Conservation (phyloP, 2,329 filamentous ascomycete genomes). For the Emergomyces pasteurianus region DNA sequence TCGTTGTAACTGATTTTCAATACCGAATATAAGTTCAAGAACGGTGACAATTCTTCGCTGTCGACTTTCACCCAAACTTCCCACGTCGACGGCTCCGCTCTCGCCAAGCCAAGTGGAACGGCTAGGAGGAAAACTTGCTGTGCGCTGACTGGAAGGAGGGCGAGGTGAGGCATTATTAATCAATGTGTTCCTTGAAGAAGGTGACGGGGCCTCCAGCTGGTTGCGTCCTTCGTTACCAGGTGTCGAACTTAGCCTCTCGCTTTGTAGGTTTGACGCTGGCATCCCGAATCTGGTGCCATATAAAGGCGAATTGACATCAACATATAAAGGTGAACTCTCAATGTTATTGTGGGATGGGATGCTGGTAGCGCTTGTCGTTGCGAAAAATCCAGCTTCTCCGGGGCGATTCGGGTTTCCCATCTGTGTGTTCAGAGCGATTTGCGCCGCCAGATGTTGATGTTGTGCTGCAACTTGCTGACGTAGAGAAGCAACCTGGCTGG, state of each 20-base stretch:
- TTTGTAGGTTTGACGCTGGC: not conserved
- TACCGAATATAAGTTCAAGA: constrained; percentile 14
- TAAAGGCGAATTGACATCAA: not conserved
- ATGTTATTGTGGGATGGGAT: not conserved
- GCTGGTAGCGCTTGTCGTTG: not conserved
- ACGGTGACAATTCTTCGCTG: constrained; percentile 13
- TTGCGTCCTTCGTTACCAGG: not conserved
- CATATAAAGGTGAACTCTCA: not conserved
- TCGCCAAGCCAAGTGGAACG: not conserved
- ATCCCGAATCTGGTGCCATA: not conserved
- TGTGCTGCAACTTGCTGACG: not conserved
- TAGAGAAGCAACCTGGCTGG: not conserved
- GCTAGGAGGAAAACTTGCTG: not conserved
- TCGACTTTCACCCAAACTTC: not conserved
- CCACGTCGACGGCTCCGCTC: not conserved
- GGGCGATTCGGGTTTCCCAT: not conserved
- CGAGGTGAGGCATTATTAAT: not conserved
- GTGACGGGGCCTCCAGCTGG: not conserved
- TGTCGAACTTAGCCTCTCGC: not conserved
- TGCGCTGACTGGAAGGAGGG: not conserved
- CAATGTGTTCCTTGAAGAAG: not conserved
- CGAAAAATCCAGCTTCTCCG: not conserved
- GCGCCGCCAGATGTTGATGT: not conserved
- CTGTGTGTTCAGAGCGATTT: not conserved
- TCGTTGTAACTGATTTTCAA: constrained; percentile 20